These are phyloP conservation scores for Teratosphaeriaceae sp. DNA, from an alignment of 2,329 filamentous ascomycete species.

Conservation along the genomic window DNA sequence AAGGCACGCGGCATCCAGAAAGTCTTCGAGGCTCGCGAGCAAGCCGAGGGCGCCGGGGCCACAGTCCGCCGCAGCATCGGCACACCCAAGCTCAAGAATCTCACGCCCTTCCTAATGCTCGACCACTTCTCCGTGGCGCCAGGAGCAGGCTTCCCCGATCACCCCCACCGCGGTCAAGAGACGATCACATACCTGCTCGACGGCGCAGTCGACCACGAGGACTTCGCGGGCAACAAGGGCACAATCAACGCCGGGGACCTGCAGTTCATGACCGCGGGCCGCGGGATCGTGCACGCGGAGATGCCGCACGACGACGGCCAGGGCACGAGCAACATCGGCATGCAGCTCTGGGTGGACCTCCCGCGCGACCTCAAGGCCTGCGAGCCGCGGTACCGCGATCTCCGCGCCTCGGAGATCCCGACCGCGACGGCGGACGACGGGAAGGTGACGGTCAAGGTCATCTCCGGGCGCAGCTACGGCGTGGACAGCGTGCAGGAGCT, in stretches of 20 bases:
- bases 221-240: slow-evolving; percentile 79
- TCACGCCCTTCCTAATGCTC: slow-evolving; percentile 92
- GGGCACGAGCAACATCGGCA: slow-evolving; percentile 70
- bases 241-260: slow-evolving; percentile 82
- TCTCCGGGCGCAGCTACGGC: slow-evolving; percentile 76
- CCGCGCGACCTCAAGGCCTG: slow-evolving; percentile 75
- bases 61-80: slow-evolving; percentile 82
- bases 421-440: slow-evolving; percentile 62
- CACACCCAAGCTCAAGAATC: slow-evolving; percentile 72
- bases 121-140: slow-evolving; percentile 77
- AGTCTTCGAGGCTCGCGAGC: slow-evolving; percentile 76
- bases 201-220: slow-evolving; percentile 84
- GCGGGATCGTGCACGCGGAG: slow-evolving; percentile 89
- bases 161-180: slow-evolving; percentile 76
- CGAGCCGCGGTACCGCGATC: slow-evolving; percentile 87
- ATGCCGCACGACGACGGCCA: slow-evolving; percentile 74
- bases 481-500: slow-evolving; percentile 83
- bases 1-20: slow-evolving; percentile 70
- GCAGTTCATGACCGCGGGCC: slow-evolving; percentile 95
- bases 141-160: slow-evolving; percentile 85
- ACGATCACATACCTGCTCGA: slow-evolving; percentile 85
- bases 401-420: slow-evolving; percentile 74
- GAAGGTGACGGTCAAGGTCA: slow-evolving; percentile 78
- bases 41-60: slow-evolving; percentile 82
- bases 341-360: slow-evolving; percentile 95